A percentile compares a stretch with the other conserved stretches of the same genome.
Evolutionary conservation across 352 stramenopile genomes (phyloP).

Genomic region (Peronosclerospora sorghi): DNA sequence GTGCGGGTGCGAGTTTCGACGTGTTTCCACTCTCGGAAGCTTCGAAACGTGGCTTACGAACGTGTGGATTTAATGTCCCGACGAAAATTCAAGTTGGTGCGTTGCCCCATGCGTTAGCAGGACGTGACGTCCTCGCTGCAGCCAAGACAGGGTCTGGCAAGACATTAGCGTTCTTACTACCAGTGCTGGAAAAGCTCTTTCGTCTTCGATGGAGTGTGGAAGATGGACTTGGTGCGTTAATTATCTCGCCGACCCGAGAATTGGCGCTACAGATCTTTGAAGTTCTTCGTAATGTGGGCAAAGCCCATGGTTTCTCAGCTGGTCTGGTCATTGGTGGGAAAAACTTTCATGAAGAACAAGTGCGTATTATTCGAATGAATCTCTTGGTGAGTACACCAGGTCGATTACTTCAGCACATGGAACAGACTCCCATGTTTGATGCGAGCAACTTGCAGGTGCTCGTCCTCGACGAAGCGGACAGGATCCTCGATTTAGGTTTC

Average conservation of each 20-base stretch:
- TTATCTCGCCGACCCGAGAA: conserved; percentile 97
- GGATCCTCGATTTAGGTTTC: conserved; percentile 99
- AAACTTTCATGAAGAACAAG: conserved; percentile 90
- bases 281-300: conserved; percentile 92
- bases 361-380: conserved; percentile 91
- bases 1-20: conserved; percentile 69
- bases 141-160: conserved; percentile 92
- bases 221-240: conserved; percentile 92
- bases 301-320: conserved; percentile 92
- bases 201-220: conserved; percentile 75
- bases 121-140: conserved; percentile 85
- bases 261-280: conserved; percentile 99
- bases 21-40: conserved; percentile 76
- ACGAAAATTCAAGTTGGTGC: conserved; percentile 86
- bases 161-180: conserved; percentile 88
- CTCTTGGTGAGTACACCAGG: conserved; percentile 96
- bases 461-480: conserved; percentile 98
- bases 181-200: conserved; percentile 86
- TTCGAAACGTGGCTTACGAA: conserved; percentile 53
- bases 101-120: conserved; percentile 80
- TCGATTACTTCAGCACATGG: conserved; percentile 96
- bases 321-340: conserved; percentile 96
- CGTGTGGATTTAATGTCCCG: conserved; percentile 74
- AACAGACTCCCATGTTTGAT: conserved; percentile 97
- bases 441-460: conserved; percentile 90